Base-by-base conservation (phyloP, 768 basidiomycete genomes). In the Leccinum ochraceum region DNA sequence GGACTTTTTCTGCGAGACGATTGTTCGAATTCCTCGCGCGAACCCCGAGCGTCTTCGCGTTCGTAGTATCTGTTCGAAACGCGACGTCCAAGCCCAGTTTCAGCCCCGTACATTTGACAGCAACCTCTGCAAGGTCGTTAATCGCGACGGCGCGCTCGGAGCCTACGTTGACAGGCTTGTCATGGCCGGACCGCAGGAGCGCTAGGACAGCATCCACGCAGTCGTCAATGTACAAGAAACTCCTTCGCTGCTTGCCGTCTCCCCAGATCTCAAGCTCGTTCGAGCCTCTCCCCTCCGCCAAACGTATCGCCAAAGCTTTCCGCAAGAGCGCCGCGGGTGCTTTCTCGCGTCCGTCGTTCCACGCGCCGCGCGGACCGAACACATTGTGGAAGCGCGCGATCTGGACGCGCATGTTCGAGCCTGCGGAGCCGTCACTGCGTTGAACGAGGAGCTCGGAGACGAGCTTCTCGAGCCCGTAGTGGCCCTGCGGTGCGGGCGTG, bases 391-490 rank as follows among this genome's bases (percentile, higher is more conserved):
- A 84, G 1, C 85, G 78, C 0, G 81, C 82, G 51, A 86, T 78
- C 14, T 75, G 78, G 32, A 83, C 65, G 13, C 75, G 64, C 22
- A 85, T 70, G 10, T 64, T 65, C 9, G 46, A 16, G 1, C 66
- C 57, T 1, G 69, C 55, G 53, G n/a, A n/a, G n/a, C 42, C n/a
- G n/a, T n/a, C 5, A n/a, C 72, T 73, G 20, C 74, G 76, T 1
- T 64, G 65, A 3, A 84, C 61, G 14, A 86, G 71, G 16, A 80
- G 69, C 64, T 86, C 86, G 0, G 80, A 79, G 26, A 68, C 59
- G 44, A 85, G 77, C 63, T 86, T 86, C 69, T 87, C 84, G 5
- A 84, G 75, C 17, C 86, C 86, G 48, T 87, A 86, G 4, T 84
- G 76, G 6, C 83, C 84, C 64, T 86, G 84, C 0, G 83, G 81